Base-by-base conservation (phyloP, 2,329 filamentous ascomycete species). In the Penicillium paneum region DNA sequence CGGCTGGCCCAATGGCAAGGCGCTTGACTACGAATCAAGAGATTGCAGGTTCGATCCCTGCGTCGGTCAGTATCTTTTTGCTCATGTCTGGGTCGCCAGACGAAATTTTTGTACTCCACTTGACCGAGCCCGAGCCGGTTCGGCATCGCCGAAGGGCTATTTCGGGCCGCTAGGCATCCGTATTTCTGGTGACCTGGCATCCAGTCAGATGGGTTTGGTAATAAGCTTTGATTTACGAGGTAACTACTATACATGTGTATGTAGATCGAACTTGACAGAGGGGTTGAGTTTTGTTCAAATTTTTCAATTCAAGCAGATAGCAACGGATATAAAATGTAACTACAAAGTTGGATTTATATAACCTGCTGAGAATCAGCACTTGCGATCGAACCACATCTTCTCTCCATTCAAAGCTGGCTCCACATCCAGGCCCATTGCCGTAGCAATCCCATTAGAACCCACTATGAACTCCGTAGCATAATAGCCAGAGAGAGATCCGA, bases 1-100 rank as follows among this genome's bases (percentile, higher is more conserved):
- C 66, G 62, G 65, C 65, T 76, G 72, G 74, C 74, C 74, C 73
- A 77, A 77, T 77, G 75, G 76, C 71, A 78, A 77, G 74, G 75
- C 75, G 76, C 72, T 76, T 77, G 76, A 78, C 76, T 78, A 77
- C 76, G 76, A 75, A 77, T 77, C 75, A 76, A 76, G 72, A 77
- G 75, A 76, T 77, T 78, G 73, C 70, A 75, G 75, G 75, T 77
- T 77, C 74, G 74, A 77, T 47, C 62, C 69, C 69, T 71, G 68
- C 68, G 69, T 71, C 64, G 69, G 68, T 71, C 69, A 49, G 56
- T 28, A 54, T 6, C 8, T 50, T 54, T 54, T 54, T 54, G 45
- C 39, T 26, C 28, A 3, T 31, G 36, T 45, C 3, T 41, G 24
- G 31, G 32, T 15, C 0, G 17, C 7, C 35, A 24, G 36, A 35